Conservation (phyloP, 106 monocot genomes). For the Dioscorea dumetorum region DNA sequence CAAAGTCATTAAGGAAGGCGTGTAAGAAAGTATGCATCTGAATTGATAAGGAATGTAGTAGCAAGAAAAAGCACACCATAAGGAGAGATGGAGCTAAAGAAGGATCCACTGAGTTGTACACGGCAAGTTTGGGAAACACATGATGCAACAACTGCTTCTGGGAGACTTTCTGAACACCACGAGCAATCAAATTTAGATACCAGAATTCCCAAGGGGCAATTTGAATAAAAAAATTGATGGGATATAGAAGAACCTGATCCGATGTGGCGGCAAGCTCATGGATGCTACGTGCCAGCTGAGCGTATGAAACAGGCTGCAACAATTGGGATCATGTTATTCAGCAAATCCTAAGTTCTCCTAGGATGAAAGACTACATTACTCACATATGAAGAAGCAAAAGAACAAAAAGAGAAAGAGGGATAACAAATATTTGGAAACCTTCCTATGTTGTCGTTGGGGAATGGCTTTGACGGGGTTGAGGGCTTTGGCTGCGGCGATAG, state of each 20-base stretch:
- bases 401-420: background rate
- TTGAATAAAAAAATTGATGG: background rate
- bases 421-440: conserved; percentile 21
- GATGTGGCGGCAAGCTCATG: conserved; percentile 87
- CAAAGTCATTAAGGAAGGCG: too few species aligned
- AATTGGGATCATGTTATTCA: background rate
- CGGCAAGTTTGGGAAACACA: conserved; percentile 96
- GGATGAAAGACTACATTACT: background rate
- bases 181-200: conserved; percentile 1
- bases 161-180: conserved; percentile 67
- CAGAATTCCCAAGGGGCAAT: background rate
- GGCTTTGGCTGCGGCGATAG: conserved; percentile 89
- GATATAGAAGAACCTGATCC: conserved; percentile 63
- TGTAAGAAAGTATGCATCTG: too few species aligned
- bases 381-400: background rate
- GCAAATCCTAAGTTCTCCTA: too few species aligned
- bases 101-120: conserved; percentile 97
- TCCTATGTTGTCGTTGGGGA: conserved; percentile 64
- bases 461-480: conserved; percentile 68
- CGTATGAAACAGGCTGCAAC: conserved; percentile 81
- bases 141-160: conserved; percentile 79
- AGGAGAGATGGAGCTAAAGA: conserved; percentile 94
- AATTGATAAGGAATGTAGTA: too few species aligned
- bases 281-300: conserved; percentile 80
- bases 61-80: conserved; percentile 46